These are phyloP conservation scores for Pythium diclinum DNA, from an alignment of 352 stramenopile genomes.

Conservation along the genomic window DNA sequence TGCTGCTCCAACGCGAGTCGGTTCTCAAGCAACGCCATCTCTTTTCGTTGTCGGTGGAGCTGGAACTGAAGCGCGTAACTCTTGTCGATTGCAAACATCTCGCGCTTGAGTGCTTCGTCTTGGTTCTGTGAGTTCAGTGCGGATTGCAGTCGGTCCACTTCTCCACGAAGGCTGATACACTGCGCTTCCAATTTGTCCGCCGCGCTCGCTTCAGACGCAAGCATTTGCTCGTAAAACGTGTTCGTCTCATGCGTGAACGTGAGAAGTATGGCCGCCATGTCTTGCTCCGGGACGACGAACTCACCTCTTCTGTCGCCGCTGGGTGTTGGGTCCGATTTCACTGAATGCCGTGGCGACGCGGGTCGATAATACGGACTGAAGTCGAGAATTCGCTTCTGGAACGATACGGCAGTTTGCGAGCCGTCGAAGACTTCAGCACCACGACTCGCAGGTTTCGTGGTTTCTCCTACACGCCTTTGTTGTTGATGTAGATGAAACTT, in stretches of 20 bases:
- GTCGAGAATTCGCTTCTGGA: not conserved
- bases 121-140: not conserved
- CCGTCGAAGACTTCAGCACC: not conserved
- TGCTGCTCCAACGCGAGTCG: constrained; percentile 41
- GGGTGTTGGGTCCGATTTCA: not conserved
- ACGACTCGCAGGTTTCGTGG: not conserved
- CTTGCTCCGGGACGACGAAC: not conserved
- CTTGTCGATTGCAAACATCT: constrained; percentile 42
- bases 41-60: constrained; percentile 15
- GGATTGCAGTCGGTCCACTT: not conserved
- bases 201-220: not conserved
- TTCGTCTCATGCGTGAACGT: constrained; percentile 1
- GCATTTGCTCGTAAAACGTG: not conserved
- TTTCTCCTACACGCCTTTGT: not conserved
- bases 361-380: not conserved
- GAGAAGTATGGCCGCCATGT: not conserved
- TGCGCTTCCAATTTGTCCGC: not conserved
- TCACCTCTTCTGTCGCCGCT: not conserved
- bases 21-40: constrained; percentile 27
- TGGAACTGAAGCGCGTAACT: constrained; percentile 45
- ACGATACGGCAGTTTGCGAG: not conserved
- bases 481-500: constrained; percentile 29
- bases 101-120: constrained; percentile 38
- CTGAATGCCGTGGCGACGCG: not conserved
- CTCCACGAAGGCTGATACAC: not conserved